These are phyloP conservation scores for Acorus gramineus DNA, from an alignment of 106 monocot genomes.

Conservation along the genomic window DNA sequence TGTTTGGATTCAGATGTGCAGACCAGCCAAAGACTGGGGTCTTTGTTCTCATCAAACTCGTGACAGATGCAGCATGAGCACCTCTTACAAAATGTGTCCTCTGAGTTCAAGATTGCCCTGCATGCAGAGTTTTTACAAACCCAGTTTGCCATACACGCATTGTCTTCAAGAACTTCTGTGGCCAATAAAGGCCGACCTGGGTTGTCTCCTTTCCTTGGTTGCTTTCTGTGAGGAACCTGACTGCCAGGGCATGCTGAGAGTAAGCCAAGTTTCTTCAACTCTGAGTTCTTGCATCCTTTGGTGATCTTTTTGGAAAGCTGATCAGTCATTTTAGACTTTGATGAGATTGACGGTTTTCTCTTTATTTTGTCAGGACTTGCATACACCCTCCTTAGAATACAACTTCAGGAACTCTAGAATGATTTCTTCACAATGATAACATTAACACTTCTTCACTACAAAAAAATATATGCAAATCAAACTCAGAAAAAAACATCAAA, in stretches of 20 bases:
- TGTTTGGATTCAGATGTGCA: slow-evolving; percentile 61
- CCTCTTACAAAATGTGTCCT: slow-evolving; percentile 78
- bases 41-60: slow-evolving; percentile 92
- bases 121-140: slow-evolving; percentile 86
- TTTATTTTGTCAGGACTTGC: slow-evolving; percentile 26
- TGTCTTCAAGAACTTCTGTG: slow-evolving; percentile 13
- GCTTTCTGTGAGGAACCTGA: slow-evolving; percentile 30
- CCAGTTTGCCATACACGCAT: slow-evolving; percentile 17
- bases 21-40: slow-evolving; percentile 93
- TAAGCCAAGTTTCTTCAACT: slow-evolving; percentile 33
- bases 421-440: slow-evolving; percentile 14
- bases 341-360: slow-evolving; percentile 19
- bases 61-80: slow-evolving; percentile 94
- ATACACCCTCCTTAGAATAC: slow-evolving; percentile 27
- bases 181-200: slow-evolving; percentile 17
- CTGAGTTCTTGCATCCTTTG: slow-evolving; percentile 44
- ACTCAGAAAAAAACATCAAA: no score
- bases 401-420: slow-evolving; percentile 33
- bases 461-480: no score
- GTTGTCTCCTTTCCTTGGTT: slow-evolving; percentile 54
- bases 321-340: slow-evolving; percentile 45
- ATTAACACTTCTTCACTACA: no score
- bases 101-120: slow-evolving; percentile 48
- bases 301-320: slow-evolving; percentile 26
- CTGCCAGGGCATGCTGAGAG: slow-evolving; percentile 14